Conservation (phyloP, 345 rosid species). For the Heritiera littoralis region DNA sequence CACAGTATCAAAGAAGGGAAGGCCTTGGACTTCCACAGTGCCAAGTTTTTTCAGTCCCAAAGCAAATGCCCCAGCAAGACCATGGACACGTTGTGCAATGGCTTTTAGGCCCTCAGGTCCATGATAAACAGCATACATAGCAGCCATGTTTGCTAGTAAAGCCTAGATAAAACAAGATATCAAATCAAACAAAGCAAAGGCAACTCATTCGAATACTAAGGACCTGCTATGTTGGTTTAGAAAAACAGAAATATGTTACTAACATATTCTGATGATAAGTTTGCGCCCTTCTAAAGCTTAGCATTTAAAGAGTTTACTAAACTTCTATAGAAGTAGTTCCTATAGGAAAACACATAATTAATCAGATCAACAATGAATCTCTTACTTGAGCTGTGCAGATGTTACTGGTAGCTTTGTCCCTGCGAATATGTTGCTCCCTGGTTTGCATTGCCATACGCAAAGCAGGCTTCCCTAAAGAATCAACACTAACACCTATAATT, state of each 20-base stretch:
- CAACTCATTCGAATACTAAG: constrained; percentile 7
- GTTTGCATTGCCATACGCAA: constrained; percentile 99
- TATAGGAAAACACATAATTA: not conserved
- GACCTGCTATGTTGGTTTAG: not conserved
- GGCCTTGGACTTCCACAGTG: constrained; percentile 72
- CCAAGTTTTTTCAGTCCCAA: constrained; percentile 92
- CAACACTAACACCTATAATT: constrained; percentile 92
- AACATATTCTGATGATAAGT: not conserved
- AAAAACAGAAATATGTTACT: not conserved
- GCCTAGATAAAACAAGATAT: constrained; percentile 54
- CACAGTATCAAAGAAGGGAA: constrained; percentile 94
- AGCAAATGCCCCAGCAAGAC: constrained; percentile 87
- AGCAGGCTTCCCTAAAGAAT: constrained; percentile 88
- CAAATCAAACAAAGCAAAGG: constrained; percentile 24
- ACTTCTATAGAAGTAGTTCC: not conserved
- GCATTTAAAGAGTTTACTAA: not conserved
- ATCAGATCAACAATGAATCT: constrained; percentile 15
- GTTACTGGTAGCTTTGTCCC: constrained; percentile 99
- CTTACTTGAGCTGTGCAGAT: constrained; percentile 98
- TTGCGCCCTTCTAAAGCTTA: not conserved
- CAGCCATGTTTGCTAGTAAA: constrained; percentile 97
- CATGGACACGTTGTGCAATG: constrained; percentile 85
- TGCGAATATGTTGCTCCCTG: constrained; percentile 95
- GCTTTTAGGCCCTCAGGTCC: constrained; percentile 90
- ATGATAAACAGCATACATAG: constrained; percentile 96